Evolutionary conservation across 2,329 filamentous ascomycete species (phyloP).

Genomic region (Clonostachys rosea): DNA sequence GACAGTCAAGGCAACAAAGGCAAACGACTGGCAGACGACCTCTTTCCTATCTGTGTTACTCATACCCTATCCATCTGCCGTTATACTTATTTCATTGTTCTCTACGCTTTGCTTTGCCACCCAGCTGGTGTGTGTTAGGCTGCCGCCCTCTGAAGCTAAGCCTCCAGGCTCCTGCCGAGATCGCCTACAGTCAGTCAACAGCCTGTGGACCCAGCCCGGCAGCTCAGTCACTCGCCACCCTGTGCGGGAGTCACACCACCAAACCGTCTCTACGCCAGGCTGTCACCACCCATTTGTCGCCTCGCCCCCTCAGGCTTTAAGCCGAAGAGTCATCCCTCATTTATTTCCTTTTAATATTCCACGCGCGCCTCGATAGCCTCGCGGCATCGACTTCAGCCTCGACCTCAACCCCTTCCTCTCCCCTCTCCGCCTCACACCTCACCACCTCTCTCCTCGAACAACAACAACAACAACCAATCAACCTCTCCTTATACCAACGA

Average conservation of each 20-base stretch:
- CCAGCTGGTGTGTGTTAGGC: background rate
- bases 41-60: conserved; percentile 1
- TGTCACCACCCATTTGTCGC: conserved; percentile 2
- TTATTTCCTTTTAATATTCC: too few relatives aligned
- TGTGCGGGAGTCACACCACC: conserved; percentile 29
- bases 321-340: conserved; percentile 2
- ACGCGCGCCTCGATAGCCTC: too few relatives aligned
- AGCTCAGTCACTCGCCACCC: conserved; percentile 24
- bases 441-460: background rate
- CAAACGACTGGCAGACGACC: conserved; percentile 2
- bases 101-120: background rate
- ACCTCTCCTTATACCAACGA: conserved; percentile 1
- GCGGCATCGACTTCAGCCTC: background rate
- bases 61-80: background rate
- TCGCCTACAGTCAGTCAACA: background rate
- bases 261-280: background rate
- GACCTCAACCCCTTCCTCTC: background rate
- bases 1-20: conserved; percentile 1
- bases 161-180: conserved; percentile 1
- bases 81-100: background rate
- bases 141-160: conserved; percentile 10
- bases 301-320: background rate
- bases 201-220: conserved; percentile 10
- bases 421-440: background rate
- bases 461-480: background rate